Evolutionary conservation across 495 filamentous ascomycete species (phyloP).

Genomic region (Letharia columbiana): DNA sequence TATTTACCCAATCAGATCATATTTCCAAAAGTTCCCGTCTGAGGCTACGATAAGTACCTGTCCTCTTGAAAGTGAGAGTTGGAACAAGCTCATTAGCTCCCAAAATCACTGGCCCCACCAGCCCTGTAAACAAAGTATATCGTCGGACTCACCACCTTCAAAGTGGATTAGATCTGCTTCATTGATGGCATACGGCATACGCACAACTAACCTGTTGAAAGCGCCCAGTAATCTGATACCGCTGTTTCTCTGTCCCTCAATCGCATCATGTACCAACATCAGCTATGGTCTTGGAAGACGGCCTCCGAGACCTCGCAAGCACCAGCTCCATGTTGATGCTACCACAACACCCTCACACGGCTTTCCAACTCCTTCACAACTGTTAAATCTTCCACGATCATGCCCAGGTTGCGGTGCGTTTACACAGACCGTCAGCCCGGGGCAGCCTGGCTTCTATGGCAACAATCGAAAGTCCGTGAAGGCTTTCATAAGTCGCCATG

Average conservation of each 20-base stretch:
- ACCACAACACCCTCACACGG: not conserved
- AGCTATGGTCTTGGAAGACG: not conserved
- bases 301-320: not conserved
- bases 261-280: not conserved
- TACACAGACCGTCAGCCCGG: conserved; percentile 59
- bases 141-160: not conserved
- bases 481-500: conserved; percentile 20
- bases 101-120: conserved; percentile 11
- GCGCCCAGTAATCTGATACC: not conserved
- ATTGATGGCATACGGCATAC: conserved; percentile 8
- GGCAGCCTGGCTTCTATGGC: conserved; percentile 70
- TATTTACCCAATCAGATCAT: too few relatives aligned
- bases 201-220: not conserved
- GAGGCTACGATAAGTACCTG: too few relatives aligned
- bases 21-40: too few relatives aligned
- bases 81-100: too few relatives aligned
- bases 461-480: conserved; percentile 40
- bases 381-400: conserved; percentile 43
- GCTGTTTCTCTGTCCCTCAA: not conserved
- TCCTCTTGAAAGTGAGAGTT: too few relatives aligned
- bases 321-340: conserved; percentile 11
- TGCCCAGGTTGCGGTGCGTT: conserved; percentile 89
- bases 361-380: conserved; percentile 1
- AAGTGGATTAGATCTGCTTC: not conserved
- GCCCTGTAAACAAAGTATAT: not conserved